Base-by-base conservation (phyloP, 129 eudicot species). In the Chrysanthemum seticuspe region DNA sequence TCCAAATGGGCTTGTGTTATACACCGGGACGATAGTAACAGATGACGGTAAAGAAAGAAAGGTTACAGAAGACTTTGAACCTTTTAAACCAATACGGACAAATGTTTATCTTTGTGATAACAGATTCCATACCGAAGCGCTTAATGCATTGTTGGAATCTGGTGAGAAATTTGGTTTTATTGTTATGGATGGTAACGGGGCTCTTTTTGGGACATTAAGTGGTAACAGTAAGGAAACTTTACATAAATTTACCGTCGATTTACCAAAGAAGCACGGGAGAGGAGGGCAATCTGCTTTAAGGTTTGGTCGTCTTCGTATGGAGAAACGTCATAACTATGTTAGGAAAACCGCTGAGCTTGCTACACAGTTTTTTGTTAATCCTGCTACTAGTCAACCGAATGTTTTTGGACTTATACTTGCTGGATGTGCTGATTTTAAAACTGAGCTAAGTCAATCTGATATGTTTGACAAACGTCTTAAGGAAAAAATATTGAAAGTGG, bases 251-350 rank as follows among this genome's bases (percentile, higher is more conserved):
- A 71, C 82, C 15, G 85, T 82, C 25, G 85, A 82, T 53, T 69
- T 82, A 21, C 85, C 85, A 1, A 82, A 82, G 76, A 82, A 82
- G 40, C 85, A 82, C 49, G 85, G 85, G 12, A 63, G 85, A 76
- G 85, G 85, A 71, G 85, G 85, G 67, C 85, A 82, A 49, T 82
- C 85, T 0, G 85, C 85, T 50, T 55, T 82, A 5, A 78, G 85
- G 7, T 82, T 82, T 66, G 85, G 76, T 13, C 85, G 85, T 72
- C 79, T 82, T 44, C 82, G 85, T 6, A 77, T 82, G 85, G 85
- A 82, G 72, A 82, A 82, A 74, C 82, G 85, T 14, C 85, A 81
- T 45, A 81, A 81, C 62, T 81, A 81, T 51, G 85, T 81, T 54
- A 72, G 85, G 53, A 81, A 82, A 65, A 68, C 69, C 2, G 69